Evolutionary conservation across 345 rosid species (phyloP).

Genomic region (Ceriops zippeliana): DNA sequence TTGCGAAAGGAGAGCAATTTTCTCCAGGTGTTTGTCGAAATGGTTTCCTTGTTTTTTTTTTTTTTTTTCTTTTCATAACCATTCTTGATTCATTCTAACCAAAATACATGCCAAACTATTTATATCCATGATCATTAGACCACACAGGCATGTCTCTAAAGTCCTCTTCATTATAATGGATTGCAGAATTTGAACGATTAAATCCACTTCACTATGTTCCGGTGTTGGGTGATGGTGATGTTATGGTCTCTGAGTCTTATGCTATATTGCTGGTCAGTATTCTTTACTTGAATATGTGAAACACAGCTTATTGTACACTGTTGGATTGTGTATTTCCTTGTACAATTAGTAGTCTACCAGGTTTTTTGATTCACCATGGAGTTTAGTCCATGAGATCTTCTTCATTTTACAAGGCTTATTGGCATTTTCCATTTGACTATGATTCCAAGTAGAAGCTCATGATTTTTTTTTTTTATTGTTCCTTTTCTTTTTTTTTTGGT

Average conservation of each 20-base stretch:
- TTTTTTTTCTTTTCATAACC: neutral
- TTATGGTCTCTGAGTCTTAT: conserved; percentile 47
- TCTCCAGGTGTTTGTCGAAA: conserved; percentile 31
- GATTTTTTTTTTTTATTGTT: neutral
- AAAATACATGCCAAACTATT: too few relatives aligned
- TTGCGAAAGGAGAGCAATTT: conserved; percentile 43
- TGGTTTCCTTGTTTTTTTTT: neutral
- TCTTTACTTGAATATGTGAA: neutral
- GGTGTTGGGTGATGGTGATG: conserved; percentile 47
- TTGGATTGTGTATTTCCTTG: neutral
- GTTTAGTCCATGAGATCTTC: neutral
- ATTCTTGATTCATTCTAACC: neutral
- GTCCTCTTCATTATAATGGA: conserved; percentile 1
- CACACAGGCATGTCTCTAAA: too few relatives aligned
- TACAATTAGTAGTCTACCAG: neutral
- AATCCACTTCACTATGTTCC: conserved; percentile 50
- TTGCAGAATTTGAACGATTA: conserved; percentile 44
- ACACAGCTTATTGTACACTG: too few relatives aligned
- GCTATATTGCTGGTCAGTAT: conserved; percentile 49
- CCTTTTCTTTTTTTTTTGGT: neutral
- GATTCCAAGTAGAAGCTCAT: neutral
- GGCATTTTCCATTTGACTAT: neutral
- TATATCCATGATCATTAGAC: neutral
- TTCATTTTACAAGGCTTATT: neutral
- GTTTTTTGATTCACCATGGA: neutral